Evolutionary conservation across 2,329 filamentous ascomycete genomes (phyloP), one percentile per base, ranked within the genome.

Genomic region (Pochonia chlamydosporia): DNA sequence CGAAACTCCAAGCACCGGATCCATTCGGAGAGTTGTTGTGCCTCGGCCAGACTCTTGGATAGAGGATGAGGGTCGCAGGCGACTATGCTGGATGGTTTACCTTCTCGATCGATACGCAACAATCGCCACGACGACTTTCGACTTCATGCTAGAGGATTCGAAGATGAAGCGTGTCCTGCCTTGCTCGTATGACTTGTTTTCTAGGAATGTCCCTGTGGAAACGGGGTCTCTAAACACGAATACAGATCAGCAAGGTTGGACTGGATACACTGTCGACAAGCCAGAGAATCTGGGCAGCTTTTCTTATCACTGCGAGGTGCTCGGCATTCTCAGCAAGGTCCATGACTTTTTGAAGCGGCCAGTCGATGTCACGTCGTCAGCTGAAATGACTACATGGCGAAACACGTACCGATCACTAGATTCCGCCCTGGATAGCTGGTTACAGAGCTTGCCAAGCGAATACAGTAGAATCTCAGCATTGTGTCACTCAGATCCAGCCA

Each of bases 21-120:
- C 68, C 0, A 56, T 68, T 4, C 61, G 63, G 4, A 57, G 64
- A 43, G 61, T 70, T 2, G 59, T 58, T 1, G 59, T 62, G 6
- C 59, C 62, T 3, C 62, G 60, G 5, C 69, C 69, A 2, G 62
- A 65, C 13, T 70, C 69, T 1, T 72, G 68, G 67, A 70, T 72
- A 24, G 69, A 72, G 44, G 70, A 72, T 24, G 69, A 72, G 50
- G 66, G 70, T 5, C 58, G 70, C 2, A 54, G 69, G 3, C 61
- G 69, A 2, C 55, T 71, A 0, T 70, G 67, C 43, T 72, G 69
- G 69, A 71, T 72, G 65, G 66, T 72, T 0, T 72, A 72, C 41
- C 61, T 71, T 11, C 60, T 72, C 8, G 70, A 72, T 46, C 61
- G 70, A 35, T 72, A 72, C 35, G 66, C 69, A 1, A 70, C 70